A percentile compares a stretch with the other conserved stretches of the same genome.
phyloP scores from a whole-genome alignment of 140 eudicot genomes.

The Cichorium intybus region DNA sequence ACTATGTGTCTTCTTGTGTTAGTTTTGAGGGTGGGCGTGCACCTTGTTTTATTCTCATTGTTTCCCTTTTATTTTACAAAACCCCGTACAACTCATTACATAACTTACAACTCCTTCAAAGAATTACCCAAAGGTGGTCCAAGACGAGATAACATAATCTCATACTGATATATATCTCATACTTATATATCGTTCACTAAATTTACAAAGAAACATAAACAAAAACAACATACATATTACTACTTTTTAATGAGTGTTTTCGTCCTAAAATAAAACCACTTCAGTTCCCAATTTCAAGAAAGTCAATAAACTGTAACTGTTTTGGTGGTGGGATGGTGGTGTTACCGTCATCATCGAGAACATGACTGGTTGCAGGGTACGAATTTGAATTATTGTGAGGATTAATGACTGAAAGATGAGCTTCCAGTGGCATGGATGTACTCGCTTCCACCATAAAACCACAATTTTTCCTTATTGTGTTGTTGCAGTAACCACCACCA shows the following conservation, averaged over 20 bases:
- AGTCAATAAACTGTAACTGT: slow-evolving; percentile 37
- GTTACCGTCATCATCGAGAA: background rate
- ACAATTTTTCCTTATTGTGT: background rate
- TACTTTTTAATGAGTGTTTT: background rate
- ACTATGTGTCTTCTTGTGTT: background rate
- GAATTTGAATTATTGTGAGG: background rate
- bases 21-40: slow-evolving; percentile 25
- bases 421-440: background rate
- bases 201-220: background rate
- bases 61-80: slow-evolving; percentile 25
- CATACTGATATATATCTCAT: background rate
- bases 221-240: background rate
- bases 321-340: background rate
- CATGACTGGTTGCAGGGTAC: background rate
- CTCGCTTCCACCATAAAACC: background rate
- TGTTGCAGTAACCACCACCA: background rate
- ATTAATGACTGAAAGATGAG: background rate
- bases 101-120: background rate
- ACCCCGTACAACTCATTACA: background rate
- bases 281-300: slow-evolving; percentile 30
- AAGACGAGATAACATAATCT: slow-evolving; percentile 19
- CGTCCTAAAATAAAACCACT: background rate
- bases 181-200: background rate
- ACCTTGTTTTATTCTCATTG: slow-evolving; percentile 21
- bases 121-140: background rate